Conservation (phyloP, 1,284 basidiomycete species). For the Chalciporus sp. region DNA sequence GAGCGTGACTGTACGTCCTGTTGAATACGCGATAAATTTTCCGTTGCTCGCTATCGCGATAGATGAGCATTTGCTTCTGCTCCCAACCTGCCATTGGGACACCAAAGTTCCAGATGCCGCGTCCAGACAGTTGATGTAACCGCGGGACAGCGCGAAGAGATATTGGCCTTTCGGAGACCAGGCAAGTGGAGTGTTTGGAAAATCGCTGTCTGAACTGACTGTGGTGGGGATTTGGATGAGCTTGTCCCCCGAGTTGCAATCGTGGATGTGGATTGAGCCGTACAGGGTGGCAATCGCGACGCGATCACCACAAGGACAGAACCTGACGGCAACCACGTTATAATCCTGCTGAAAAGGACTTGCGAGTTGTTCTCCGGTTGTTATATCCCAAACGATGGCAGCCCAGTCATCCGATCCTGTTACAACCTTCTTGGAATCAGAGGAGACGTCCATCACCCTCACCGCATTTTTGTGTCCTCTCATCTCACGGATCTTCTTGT, state of each 20-base stretch:
- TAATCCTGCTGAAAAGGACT: conserved; percentile 14
- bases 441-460: conserved; percentile 14
- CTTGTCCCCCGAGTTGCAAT: conserved; percentile 13
- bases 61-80: neutral
- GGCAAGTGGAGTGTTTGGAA: conserved; percentile 6
- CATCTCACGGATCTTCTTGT: no score
- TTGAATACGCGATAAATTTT: conserved; percentile 9
- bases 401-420: conserved; percentile 10
- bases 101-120: conserved; percentile 10
- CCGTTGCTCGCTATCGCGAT: neutral
- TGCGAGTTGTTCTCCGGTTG: neutral
- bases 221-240: conserved; percentile 19
- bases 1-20: neutral
- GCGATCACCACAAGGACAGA: conserved; percentile 17
- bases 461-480: conserved; percentile 2
- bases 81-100: conserved; percentile 6
- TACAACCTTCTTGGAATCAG: conserved; percentile 10
- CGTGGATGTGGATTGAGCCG: conserved; percentile 15
- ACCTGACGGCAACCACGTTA: conserved; percentile 23
- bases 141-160: conserved; percentile 21
- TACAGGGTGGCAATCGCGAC: conserved; percentile 18
- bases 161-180: conserved; percentile 17
- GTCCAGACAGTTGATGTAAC: conserved; percentile 20
- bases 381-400: no score
- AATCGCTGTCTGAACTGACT: conserved; percentile 1